Evolutionary conservation across 192 early-diverging fungal genomes (phyloP).

Genomic region (Geosiphon pyriformis): DNA sequence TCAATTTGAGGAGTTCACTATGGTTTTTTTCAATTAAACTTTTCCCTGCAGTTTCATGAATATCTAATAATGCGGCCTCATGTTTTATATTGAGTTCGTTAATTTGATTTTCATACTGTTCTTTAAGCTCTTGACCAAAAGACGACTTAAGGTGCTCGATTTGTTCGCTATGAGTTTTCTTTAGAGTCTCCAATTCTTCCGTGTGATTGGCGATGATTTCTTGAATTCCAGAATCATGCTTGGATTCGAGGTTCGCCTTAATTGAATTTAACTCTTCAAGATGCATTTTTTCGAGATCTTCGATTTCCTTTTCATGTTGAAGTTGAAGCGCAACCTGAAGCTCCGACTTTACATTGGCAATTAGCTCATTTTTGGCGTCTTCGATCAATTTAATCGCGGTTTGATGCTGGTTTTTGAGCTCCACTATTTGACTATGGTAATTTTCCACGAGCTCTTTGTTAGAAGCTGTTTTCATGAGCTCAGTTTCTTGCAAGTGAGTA

Average conservation of each 20-base stretch:
- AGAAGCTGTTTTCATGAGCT: background rate
- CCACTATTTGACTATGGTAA: background rate
- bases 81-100: background rate
- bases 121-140: background rate
- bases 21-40: background rate
- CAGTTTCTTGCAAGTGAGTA: background rate
- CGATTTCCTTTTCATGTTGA: background rate
- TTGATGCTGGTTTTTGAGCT: background rate
- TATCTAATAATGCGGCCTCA: background rate
- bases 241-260: background rate
- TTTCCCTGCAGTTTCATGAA: background rate
- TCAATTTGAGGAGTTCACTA: background rate
- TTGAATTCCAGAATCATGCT: background rate
- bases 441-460: background rate
- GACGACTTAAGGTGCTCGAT: constrained; percentile 6
- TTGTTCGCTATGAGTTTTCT: constrained; percentile 2
- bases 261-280: background rate
- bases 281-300: background rate
- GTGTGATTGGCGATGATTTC: background rate
- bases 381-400: background rate
- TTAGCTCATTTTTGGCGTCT: background rate
- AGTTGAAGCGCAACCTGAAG: background rate
- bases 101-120: constrained; percentile 15
- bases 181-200: background rate
- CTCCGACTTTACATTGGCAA: background rate